phyloP scores from a whole-genome alignment of 768 basidiomycete genomes.

The Holtermannia corniformis region DNA sequence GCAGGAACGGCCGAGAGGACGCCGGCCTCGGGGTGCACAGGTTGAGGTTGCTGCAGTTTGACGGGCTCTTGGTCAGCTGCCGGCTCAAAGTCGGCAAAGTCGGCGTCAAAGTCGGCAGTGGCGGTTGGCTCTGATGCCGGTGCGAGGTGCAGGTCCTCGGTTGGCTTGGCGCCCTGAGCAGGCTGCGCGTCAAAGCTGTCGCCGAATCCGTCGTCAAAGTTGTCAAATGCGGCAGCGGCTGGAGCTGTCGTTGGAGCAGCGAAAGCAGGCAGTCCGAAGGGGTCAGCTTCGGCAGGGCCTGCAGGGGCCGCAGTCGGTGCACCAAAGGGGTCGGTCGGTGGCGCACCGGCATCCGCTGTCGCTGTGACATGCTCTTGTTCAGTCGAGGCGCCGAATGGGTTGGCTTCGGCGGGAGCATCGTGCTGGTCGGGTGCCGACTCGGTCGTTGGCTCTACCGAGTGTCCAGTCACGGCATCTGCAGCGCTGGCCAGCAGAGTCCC shows the following conservation, averaged over 20 bases:
- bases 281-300: constrained; percentile 12
- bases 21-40: constrained; percentile 46
- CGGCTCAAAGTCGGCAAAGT: constrained; percentile 29
- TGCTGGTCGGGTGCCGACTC: constrained; percentile 3
- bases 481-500: constrained; percentile 22
- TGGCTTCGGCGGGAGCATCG: constrained; percentile 4
- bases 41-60: constrained; percentile 46
- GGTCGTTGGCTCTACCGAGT: not conserved
- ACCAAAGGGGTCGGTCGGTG: not conserved
- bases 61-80: constrained; percentile 37
- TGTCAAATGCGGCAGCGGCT: constrained; percentile 7
- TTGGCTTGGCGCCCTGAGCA: constrained; percentile 22
- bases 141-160: constrained; percentile 8
- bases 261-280: constrained; percentile 19
- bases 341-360: too few relatives aligned
- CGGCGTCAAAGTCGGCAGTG: constrained; percentile 35
- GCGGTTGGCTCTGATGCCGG: constrained; percentile 4
- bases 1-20: constrained; percentile 18
- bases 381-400: constrained; percentile 20
- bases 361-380: not conserved
- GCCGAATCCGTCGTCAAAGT: constrained; percentile 32
- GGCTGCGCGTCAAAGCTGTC: constrained; percentile 35
- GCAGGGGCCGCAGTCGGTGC: constrained; percentile 2
- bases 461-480: constrained; percentile 17
- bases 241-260: not conserved